A percentile compares a stretch with the other conserved stretches of the same genome.
phyloP scores from a whole-genome alignment of 139 green algal genomes.

The Auxenochlorella pyrenoidosa region DNA sequence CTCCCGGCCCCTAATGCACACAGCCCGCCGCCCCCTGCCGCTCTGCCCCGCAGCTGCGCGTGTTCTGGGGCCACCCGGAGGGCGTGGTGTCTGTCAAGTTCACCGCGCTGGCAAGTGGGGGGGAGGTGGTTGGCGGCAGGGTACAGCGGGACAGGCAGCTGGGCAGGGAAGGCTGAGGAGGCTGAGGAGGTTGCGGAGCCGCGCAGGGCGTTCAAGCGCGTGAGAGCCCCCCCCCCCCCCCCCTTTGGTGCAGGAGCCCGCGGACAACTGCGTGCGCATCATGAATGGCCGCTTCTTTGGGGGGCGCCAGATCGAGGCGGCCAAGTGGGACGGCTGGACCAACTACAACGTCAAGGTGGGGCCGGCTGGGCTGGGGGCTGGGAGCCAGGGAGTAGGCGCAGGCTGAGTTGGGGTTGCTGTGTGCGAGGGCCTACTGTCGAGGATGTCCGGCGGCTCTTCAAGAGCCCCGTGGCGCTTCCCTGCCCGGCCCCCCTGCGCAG shows the following conservation, averaged over 20 bases:
- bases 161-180: no score
- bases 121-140: no score
- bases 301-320: slow-evolving; percentile 76
- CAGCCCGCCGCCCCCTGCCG: background rate
- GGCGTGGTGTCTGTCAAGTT: slow-evolving; percentile 90
- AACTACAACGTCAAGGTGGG: slow-evolving; percentile 76
- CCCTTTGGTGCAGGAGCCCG: slow-evolving; percentile 52
- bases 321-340: slow-evolving; percentile 87
- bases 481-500: slow-evolving; percentile 11
- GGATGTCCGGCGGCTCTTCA: no score
- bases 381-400: background rate
- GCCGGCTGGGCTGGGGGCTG: background rate
- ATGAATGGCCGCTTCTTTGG: slow-evolving; percentile 96
- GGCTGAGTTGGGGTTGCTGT: no score
- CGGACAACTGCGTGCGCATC: slow-evolving; percentile 74
- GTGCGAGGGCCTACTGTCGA: no score
- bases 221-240: background rate
- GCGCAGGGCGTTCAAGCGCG: background rate
- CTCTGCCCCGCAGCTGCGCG: slow-evolving; percentile 56
- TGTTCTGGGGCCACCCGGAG: slow-evolving; percentile 83
- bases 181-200: no score
- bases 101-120: slow-evolving; percentile 37
- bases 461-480: background rate
- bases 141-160: no score
- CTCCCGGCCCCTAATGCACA: no score